Evolutionary conservation across 768 basidiomycete genomes (phyloP).

Genomic region (Auriscalpium microsporum): DNA sequence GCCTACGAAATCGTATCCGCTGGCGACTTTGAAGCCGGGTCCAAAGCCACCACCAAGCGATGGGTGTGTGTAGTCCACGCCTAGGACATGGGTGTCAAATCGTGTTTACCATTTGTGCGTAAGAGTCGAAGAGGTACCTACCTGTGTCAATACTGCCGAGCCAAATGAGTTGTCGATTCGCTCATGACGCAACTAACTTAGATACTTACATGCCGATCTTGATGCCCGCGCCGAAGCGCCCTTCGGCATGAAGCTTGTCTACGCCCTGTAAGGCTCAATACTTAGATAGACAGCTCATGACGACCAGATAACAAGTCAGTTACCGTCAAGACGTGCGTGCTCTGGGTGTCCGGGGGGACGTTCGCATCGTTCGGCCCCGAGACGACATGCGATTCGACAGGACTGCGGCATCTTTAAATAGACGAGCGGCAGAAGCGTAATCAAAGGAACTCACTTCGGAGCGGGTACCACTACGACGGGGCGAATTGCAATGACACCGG

Average conservation of each 20-base stretch:
- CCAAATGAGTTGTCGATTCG: background rate
- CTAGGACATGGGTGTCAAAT: slow-evolving; percentile 13
- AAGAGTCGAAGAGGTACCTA: slow-evolving; percentile 6
- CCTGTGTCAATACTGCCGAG: slow-evolving; percentile 36
- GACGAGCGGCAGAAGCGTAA: background rate
- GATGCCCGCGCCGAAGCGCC: slow-evolving; percentile 53
- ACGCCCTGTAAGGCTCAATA: slow-evolving; percentile 35
- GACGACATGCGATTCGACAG: slow-evolving; percentile 34
- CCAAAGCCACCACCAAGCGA: slow-evolving; percentile 46
- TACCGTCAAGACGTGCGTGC: slow-evolving; percentile 49
- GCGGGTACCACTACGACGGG: slow-evolving; percentile 38
- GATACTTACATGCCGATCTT: slow-evolving; percentile 53
- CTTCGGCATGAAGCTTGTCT: slow-evolving; percentile 54
- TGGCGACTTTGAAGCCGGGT: slow-evolving; percentile 40
- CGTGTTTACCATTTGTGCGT: too few relatives aligned
- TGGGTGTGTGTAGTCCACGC: slow-evolving; percentile 50
- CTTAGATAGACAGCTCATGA: background rate
- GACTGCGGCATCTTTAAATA: slow-evolving; percentile 23
- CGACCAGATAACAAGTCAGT: slow-evolving; percentile 5
- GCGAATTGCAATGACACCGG: slow-evolving; percentile 50
- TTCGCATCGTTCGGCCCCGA: slow-evolving; percentile 33
- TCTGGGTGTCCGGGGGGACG: slow-evolving; percentile 37
- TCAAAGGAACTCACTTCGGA: slow-evolving; percentile 30
- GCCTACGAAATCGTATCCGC: slow-evolving; percentile 52
- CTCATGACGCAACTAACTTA: background rate